Evolutionary conservation across 257 asterid genomes (phyloP).

Genomic region (Solanum neorickii): DNA sequence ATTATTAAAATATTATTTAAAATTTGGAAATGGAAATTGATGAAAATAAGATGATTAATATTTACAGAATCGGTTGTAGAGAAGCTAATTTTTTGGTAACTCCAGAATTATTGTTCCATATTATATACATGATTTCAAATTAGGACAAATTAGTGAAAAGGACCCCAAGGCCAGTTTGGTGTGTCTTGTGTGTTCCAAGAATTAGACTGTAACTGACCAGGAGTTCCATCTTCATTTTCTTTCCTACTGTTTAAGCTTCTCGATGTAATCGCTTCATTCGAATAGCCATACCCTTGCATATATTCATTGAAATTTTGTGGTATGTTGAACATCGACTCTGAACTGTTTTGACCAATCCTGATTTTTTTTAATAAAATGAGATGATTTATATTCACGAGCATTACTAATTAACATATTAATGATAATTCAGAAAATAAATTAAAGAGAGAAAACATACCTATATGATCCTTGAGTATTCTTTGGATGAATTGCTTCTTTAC

Average conservation of each 20-base stretch:
- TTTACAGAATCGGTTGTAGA: too few species aligned
- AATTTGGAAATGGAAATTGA: too few species aligned
- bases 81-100: too few species aligned
- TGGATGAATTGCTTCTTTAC: neutral
- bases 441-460: neutral
- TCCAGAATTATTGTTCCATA: too few species aligned
- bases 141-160: neutral
- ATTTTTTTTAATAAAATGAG: neutral
- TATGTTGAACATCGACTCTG: neutral
- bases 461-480: neutral
- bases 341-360: neutral
- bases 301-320: neutral
- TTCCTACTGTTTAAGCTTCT: neutral
- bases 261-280: too few species aligned
- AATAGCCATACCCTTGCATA: neutral
- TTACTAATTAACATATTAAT: neutral
- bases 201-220: neutral
- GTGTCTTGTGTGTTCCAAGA: neutral
- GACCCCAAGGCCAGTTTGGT: neutral
- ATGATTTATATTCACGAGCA: neutral
- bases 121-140: neutral
- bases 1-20: neutral
- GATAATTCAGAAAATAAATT: neutral
- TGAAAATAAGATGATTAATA: too few species aligned
- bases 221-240: neutral